A percentile compares a stretch with the other conserved stretches of the same genome.
Evolutionary conservation across 306 rosid genomes (phyloP).

Genomic region (Quercus agrifolia): DNA sequence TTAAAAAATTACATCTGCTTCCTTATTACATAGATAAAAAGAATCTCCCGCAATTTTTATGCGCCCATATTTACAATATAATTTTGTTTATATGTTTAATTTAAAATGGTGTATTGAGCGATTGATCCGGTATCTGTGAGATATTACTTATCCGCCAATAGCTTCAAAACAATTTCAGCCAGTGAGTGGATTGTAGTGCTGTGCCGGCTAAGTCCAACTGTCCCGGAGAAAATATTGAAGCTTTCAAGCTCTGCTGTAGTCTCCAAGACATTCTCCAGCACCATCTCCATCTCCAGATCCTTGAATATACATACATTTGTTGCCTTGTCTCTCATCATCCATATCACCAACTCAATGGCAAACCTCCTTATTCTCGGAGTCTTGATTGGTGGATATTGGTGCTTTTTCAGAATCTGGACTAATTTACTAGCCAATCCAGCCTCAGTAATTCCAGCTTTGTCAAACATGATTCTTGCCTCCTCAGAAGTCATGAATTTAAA

Average conservation of each 20-base stretch:
- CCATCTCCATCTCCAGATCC: slow-evolving; percentile 51
- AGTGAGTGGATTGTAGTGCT: slow-evolving; percentile 63
- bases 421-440: slow-evolving; percentile 50
- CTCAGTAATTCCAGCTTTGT: slow-evolving; percentile 53
- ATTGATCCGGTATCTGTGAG: neutral
- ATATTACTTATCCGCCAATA: slow-evolving; percentile 37
- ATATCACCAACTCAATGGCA: slow-evolving; percentile 68
- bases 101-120: slow-evolving; percentile 12
- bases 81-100: neutral
- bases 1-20: neutral
- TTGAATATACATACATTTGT: slow-evolving; percentile 47
- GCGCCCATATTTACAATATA: slow-evolving; percentile 2
- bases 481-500: slow-evolving; percentile 57
- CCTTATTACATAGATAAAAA: slow-evolving; percentile 1
- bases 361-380: slow-evolving; percentile 89
- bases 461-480: slow-evolving; percentile 62
- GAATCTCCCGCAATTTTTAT: neutral
- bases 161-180: slow-evolving; percentile 63
- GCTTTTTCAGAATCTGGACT: slow-evolving; percentile 56
- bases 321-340: slow-evolving; percentile 81
- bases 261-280: slow-evolving; percentile 69
- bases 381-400: slow-evolving; percentile 61
- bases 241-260: slow-evolving; percentile 98
- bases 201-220: slow-evolving; percentile 82
- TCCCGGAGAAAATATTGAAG: slow-evolving; percentile 87